phyloP scores from a whole-genome alignment of 352 stramenopile species.

The Phytophthora pisi region DNA sequence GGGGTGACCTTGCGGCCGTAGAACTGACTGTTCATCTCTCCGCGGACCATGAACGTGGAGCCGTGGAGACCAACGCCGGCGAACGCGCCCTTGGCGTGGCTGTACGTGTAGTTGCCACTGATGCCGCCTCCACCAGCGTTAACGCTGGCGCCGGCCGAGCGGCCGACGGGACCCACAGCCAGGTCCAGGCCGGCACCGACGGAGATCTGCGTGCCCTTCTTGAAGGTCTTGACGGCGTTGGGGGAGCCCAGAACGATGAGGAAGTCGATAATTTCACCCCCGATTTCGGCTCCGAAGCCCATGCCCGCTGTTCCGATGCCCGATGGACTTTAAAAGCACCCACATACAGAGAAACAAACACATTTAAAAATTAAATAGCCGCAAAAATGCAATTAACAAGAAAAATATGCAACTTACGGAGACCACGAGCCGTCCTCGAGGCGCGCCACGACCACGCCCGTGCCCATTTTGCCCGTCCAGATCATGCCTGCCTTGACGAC shows the following conservation, averaged over 20 bases:
- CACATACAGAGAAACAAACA: too few species aligned
- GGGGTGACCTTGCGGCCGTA: conserved; percentile 85
- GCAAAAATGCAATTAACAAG: too few species aligned
- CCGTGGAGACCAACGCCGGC: conserved; percentile 80
- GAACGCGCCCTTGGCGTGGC: conserved; percentile 82
- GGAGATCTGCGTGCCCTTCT: conserved; percentile 82
- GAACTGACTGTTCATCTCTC: conserved; percentile 87
- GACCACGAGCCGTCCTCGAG: conserved; percentile 88
- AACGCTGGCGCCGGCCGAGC: conserved; percentile 68
- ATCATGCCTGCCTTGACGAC: conserved; percentile 87
- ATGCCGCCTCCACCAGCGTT: conserved; percentile 81
- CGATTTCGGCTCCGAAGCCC: conserved; percentile 84
- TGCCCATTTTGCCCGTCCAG: conserved; percentile 86
- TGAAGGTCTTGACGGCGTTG: conserved; percentile 80
- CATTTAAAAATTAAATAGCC: too few species aligned
- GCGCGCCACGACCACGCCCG: conserved; percentile 77
- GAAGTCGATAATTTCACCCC: conserved; percentile 88
- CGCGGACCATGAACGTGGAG: conserved; percentile 83
- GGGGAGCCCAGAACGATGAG: conserved; percentile 87
- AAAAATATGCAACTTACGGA: conserved; percentile 16
- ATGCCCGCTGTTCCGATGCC: conserved; percentile 83
- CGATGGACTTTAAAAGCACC: conserved; percentile 39
- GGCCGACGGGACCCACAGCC: conserved; percentile 73
- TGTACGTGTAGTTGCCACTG: conserved; percentile 89
- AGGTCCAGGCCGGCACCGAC: conserved; percentile 81